Percentiles rank a stretch among this genome's conserved stretches.
Conservation (phyloP, 768 basidiomycete species). For the Dioszegia crocea region DNA sequence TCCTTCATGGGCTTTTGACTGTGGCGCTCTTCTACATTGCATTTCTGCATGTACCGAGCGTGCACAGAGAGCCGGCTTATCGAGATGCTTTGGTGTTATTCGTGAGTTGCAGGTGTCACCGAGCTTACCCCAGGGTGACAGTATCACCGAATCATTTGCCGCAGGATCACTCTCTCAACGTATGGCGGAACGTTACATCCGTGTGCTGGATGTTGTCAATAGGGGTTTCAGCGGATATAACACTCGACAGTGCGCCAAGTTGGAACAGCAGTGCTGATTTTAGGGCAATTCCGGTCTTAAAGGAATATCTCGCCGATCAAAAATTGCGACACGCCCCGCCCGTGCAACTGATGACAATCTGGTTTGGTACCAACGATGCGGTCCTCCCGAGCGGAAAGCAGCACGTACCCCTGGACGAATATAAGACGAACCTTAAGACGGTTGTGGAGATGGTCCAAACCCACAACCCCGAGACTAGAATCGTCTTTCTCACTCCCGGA, state of each 20-base stretch:
- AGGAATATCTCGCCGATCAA: slow-evolving; percentile 63
- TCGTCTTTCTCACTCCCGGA: slow-evolving; percentile 79
- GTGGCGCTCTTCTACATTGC: slow-evolving; percentile 33
- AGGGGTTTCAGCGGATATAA: slow-evolving; percentile 71
- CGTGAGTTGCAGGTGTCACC: too few relatives aligned
- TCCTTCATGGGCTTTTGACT: too few relatives aligned
- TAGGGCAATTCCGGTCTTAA: slow-evolving; percentile 68
- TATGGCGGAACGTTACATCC: slow-evolving; percentile 68
- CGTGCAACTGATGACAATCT: slow-evolving; percentile 72
- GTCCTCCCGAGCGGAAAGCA: slow-evolving; percentile 63
- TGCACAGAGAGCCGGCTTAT: too few relatives aligned
- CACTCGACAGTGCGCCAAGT: slow-evolving; percentile 59
- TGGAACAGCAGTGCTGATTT: background rate
- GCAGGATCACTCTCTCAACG: slow-evolving; percentile 62
- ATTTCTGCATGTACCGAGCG: too few relatives aligned
- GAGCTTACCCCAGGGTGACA: slow-evolving; percentile 48
- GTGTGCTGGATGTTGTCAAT: slow-evolving; percentile 81
- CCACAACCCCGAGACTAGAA: slow-evolving; percentile 67
- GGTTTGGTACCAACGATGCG: slow-evolving; percentile 86
- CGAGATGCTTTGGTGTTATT: slow-evolving; percentile 34
- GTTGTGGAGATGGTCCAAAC: slow-evolving; percentile 64
- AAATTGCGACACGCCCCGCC: slow-evolving; percentile 55
- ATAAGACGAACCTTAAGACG: slow-evolving; percentile 60
- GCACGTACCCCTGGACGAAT: slow-evolving; percentile 68
- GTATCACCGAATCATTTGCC: slow-evolving; percentile 39